These are phyloP conservation scores for Penicillium sp. DNA, from an alignment of 2,329 filamentous ascomycete species.

Conservation along the genomic window DNA sequence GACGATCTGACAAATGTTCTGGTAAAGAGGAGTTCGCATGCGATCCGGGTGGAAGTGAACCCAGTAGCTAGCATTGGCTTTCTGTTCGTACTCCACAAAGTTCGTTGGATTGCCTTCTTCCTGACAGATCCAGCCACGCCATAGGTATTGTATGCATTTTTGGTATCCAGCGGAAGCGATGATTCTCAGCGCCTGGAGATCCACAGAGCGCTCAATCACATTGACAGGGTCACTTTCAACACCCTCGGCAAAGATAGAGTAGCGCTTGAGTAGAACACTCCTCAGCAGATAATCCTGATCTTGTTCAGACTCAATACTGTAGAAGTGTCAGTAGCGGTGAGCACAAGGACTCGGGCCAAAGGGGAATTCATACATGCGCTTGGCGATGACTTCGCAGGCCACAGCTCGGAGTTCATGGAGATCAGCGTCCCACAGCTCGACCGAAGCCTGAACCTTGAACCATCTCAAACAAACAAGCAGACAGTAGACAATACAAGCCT, in stretches of 20 bases:
- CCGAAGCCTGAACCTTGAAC: constrained; percentile 75
- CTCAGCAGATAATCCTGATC: constrained; percentile 77
- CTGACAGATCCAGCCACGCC: constrained; percentile 96
- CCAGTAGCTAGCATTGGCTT: constrained; percentile 75
- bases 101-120: constrained; percentile 86
- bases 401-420: constrained; percentile 75
- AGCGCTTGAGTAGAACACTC: constrained; percentile 80
- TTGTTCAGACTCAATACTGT: constrained; percentile 80
- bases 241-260: constrained; percentile 74
- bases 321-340: constrained; percentile 1
- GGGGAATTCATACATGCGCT: constrained; percentile 55
- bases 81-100: constrained; percentile 84
- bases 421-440: constrained; percentile 91
- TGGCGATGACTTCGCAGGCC: constrained; percentile 90
- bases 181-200: constrained; percentile 82
- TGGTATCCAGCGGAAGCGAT: constrained; percentile 95
- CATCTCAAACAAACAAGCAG: constrained; percentile 71
- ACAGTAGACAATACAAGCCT: constrained; percentile 79
- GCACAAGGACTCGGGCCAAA: not conserved
- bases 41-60: constrained; percentile 89
- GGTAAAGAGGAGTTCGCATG: constrained; percentile 88
- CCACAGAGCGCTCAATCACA: constrained; percentile 89
- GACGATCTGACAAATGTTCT: constrained; percentile 84
- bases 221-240: constrained; percentile 75
- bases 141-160: constrained; percentile 89